Percentiles rank a stretch among this genome's conserved stretches.
These are phyloP conservation scores for Linderniella brevidens DNA, from an alignment of 257 asterid genomes.

Conservation along the genomic window DNA sequence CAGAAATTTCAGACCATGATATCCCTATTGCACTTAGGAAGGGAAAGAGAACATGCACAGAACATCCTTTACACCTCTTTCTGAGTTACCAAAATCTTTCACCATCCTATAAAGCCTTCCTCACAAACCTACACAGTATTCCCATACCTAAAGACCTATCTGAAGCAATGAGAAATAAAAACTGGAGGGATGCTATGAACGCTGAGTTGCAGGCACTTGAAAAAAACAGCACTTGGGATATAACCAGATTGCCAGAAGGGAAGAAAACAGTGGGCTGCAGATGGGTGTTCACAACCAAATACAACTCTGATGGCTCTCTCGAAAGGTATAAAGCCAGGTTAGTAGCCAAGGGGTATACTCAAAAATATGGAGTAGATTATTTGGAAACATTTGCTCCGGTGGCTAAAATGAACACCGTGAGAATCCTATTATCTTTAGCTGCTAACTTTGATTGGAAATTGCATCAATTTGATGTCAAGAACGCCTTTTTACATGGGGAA, in stretches of 20 bases:
- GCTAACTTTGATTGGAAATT: not conserved
- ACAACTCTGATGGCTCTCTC: not conserved
- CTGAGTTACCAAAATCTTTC: no score
- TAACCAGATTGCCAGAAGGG: not conserved
- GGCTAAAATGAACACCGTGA: not conserved
- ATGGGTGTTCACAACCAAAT: not conserved
- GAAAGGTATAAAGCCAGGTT: slow-evolving; percentile 1
- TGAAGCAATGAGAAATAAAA: not conserved
- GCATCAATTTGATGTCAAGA: slow-evolving; percentile 1
- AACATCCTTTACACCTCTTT: no score
- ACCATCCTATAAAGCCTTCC: no score
- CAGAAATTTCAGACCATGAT: no score
- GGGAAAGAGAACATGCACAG: no score
- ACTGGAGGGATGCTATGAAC: not conserved
- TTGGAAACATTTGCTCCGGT: not conserved
- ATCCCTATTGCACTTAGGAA: no score
- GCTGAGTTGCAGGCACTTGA: not conserved
- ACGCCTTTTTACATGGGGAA: not conserved
- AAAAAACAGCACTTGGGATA: not conserved
- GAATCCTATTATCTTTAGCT: not conserved
- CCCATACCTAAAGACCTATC: not conserved
- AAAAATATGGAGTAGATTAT: not conserved
- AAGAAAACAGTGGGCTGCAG: not conserved
- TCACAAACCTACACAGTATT: not conserved
- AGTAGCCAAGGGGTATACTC: not conserved